Percentiles rank a stretch among this genome's conserved stretches.
Evolutionary conservation across 1,284 basidiomycete genomes (phyloP).

Genomic region (Leccinum idahoense): DNA sequence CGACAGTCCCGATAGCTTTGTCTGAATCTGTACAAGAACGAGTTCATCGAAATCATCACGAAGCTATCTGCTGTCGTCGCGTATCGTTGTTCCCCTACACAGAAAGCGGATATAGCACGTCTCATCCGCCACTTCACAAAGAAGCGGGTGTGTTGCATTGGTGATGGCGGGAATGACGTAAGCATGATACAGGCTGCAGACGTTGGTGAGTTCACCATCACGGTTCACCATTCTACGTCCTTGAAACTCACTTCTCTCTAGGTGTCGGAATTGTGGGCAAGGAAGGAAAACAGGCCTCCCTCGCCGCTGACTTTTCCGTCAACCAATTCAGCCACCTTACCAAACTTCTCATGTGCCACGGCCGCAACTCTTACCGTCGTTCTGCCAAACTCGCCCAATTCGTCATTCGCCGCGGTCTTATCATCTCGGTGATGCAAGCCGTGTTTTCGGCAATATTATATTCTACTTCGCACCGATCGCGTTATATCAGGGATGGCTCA

Average conservation of each 20-base stretch:
- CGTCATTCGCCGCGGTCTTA: conserved; percentile 96
- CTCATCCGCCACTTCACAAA: conserved; percentile 86
- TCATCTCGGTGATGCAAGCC: conserved; percentile 96
- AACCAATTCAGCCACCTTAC: conserved; percentile 94
- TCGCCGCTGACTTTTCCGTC: conserved; percentile 97
- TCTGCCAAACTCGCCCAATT: conserved; percentile 98
- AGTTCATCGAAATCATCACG: conserved; percentile 94
- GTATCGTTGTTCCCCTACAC: conserved; percentile 96
- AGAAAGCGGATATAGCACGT: conserved; percentile 95
- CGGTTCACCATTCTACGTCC: neutral
- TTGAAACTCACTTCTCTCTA: conserved; percentile 28
- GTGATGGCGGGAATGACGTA: conserved; percentile 92
- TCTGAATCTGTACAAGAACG: conserved; percentile 82
- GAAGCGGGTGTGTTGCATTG: conserved; percentile 97
- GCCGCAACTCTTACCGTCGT: conserved; percentile 96
- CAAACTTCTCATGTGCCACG: conserved; percentile 95
- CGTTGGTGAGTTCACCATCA: conserved; percentile 60
- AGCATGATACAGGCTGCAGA: conserved; percentile 96
- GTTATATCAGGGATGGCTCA: conserved; percentile 95
- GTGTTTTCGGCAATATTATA: conserved; percentile 93
- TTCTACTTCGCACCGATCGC: conserved; percentile 96
- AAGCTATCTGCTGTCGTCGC: conserved; percentile 96
- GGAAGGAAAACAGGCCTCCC: conserved; percentile 96
- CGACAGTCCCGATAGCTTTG: conserved; percentile 57
- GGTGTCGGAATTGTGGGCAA: conserved; percentile 98